Evolutionary conservation across 441 rosid genomes (phyloP).

Genomic region (Populus hybrid): DNA sequence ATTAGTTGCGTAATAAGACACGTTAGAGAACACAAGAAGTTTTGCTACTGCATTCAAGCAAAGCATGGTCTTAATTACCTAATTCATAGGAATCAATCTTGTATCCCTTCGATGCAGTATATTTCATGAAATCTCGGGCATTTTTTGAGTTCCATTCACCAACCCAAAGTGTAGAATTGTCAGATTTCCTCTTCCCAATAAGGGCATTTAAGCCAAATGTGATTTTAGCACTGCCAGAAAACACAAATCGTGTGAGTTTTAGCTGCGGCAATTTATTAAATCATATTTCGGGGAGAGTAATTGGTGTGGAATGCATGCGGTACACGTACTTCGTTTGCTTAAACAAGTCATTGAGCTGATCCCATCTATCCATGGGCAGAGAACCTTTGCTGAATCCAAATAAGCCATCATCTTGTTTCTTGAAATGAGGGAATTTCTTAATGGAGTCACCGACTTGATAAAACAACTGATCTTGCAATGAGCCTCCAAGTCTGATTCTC

Average conservation of each 20-base stretch:
- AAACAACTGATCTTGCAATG: constrained; percentile 52
- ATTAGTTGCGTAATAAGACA: neutral
- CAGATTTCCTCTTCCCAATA: constrained; percentile 30
- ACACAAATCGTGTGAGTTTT: neutral
- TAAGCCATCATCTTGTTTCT: constrained; percentile 22
- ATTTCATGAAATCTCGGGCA: constrained; percentile 45
- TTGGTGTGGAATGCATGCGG: neutral
- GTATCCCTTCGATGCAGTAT: constrained; percentile 48
- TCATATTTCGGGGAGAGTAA: neutral
- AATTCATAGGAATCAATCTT: constrained; percentile 60
- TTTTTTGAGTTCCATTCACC: constrained; percentile 49
- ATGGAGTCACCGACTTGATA: constrained; percentile 35
- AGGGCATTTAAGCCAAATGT: constrained; percentile 61
- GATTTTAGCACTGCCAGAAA: constrained; percentile 32
- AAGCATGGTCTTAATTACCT: constrained; percentile 27
- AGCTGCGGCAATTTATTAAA: neutral
- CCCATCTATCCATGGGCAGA: constrained; percentile 58
- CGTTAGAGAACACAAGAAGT: no score
- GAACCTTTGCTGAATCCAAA: constrained; percentile 58
- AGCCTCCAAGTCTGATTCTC: constrained; percentile 67
- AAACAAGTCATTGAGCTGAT: constrained; percentile 42
- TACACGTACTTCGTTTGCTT: constrained; percentile 44
- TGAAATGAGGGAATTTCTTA: constrained; percentile 34
- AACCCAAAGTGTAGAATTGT: constrained; percentile 20
- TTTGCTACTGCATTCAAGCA: neutral